phyloP scores from a whole-genome alignment of 2,329 filamentous ascomycete genomes.

The Myriangium duriaei region DNA sequence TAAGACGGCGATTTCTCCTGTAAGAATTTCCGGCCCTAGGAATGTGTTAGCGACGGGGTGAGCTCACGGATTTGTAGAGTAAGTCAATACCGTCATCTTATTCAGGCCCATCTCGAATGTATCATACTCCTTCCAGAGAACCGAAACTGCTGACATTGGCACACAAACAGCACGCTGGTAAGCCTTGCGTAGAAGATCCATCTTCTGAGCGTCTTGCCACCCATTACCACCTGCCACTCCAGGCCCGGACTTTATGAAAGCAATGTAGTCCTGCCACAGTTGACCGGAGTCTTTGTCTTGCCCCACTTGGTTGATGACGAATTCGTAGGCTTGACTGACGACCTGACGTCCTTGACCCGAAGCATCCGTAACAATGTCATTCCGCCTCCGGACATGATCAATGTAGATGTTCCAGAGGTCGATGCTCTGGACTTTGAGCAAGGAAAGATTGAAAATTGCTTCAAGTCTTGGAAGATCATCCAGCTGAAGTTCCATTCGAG shows the following conservation, averaged over 20 bases:
- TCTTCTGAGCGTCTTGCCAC: conserved; percentile 98
- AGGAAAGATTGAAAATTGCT: conserved; percentile 66
- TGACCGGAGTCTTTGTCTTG: conserved; percentile 80
- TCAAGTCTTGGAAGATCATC: conserved; percentile 75
- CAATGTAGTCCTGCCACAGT: conserved; percentile 90
- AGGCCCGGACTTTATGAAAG: conserved; percentile 80
- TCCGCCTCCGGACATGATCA: conserved; percentile 84
- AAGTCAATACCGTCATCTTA: conserved; percentile 82
- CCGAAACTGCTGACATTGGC: conserved; percentile 70
- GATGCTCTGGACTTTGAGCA: conserved; percentile 69
- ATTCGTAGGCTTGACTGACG: conserved; percentile 79
- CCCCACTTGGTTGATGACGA: conserved; percentile 79
- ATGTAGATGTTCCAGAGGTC: conserved; percentile 87
- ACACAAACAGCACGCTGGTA: conserved; percentile 84
- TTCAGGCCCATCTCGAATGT: conserved; percentile 90
- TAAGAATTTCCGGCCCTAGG: conserved; percentile 83
- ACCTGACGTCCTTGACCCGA: conserved; percentile 64
- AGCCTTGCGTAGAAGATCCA: conserved; percentile 81
- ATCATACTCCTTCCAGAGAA: conserved; percentile 94
- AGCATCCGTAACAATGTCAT: conserved; percentile 72
- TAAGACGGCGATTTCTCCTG: conserved; percentile 87
- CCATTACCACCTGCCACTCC: conserved; percentile 66
- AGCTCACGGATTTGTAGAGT: too few species aligned
- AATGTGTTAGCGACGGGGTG: too few species aligned
- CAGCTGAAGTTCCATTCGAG: conserved; percentile 77